Base-by-base conservation (phyloP, 352 stramenopile genomes). In the Phytophthora quininea region DNA sequence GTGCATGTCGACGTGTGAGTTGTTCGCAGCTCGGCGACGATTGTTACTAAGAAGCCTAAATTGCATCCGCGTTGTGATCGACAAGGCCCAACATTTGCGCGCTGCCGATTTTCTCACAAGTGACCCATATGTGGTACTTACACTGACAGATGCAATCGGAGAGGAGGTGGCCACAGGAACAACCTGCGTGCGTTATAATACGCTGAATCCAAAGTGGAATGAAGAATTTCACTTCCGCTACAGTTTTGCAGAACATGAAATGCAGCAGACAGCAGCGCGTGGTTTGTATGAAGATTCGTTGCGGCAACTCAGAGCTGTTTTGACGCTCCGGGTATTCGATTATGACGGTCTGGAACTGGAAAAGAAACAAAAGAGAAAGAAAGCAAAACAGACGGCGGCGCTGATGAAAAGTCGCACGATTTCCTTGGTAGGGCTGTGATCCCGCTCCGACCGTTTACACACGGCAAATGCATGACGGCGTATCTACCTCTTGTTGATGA, bases 211-310 rank as follows among this genome's bases (percentile, higher is more conserved):
- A 1, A 80, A 75, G 35, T 93, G 86, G 86, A 84, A 91, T 62
- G 86, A 93, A 47, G 81, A 90, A 62, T 93, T 93, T 49, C 57
- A 65, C 30, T 73, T 93, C 11, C 71, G 69, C 8, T 91, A 88
- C 45, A 69, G 62, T n/a, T 86, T 73, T 29, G 46, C 38, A n/a
- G 64, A 60, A 10, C 66, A 88, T n/a, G 48, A 72, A 19, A 15
- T 54, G 4, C 42, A 50, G n/a, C 24, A 56, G 24, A 11, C 14
- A 29, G 45, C 53, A 32, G 52, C 42, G 43, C 42, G 33, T 47
- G 24, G n/a, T 2, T 35, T 45, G 9, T 11, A 31, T 31, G 35
- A 43, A 15, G 38, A 46, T 14, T 19, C 19, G 29, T 3, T 6
- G 35, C 27, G 6, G 31, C 12, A 37, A 38, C 14, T 35, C 9